These are phyloP conservation scores for Hypocrella siamensis DNA, from an alignment of 2,329 filamentous ascomycete species.

Conservation along the genomic window DNA sequence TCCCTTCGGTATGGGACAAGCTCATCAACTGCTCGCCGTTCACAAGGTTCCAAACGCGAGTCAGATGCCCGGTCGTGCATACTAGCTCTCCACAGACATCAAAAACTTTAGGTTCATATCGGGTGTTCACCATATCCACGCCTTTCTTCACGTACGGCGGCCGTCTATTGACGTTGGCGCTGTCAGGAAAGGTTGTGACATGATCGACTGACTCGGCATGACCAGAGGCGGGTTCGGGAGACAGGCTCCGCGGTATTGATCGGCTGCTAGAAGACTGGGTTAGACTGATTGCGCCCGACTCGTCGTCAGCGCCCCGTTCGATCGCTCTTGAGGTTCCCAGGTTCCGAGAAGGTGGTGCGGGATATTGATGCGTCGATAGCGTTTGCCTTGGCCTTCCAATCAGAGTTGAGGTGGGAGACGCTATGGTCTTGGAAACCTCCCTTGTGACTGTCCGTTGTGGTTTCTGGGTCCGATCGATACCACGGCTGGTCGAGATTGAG, in stretches of 20 bases:
- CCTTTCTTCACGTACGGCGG: constrained; percentile 61
- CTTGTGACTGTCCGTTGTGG: constrained; percentile 23
- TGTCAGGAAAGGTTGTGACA: constrained; percentile 62
- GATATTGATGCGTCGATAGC: constrained; percentile 12
- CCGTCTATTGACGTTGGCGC: constrained; percentile 68
- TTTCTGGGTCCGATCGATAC: constrained; percentile 23
- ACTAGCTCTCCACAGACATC: constrained; percentile 79
- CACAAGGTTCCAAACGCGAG: constrained; percentile 72
- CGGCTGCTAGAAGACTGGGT: constrained; percentile 6
- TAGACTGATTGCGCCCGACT: constrained; percentile 2
- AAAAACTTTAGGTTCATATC: constrained; percentile 74
- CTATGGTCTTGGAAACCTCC: constrained; percentile 7
- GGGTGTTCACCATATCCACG: constrained; percentile 61
- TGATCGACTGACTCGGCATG: constrained; percentile 30
- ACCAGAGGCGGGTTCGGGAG: constrained; percentile 9
- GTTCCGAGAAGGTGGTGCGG: constrained; percentile 13
- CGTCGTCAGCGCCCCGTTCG: constrained; percentile 18
- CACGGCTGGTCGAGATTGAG: neutral
- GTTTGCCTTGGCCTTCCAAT: constrained; percentile 10
- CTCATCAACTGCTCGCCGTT: constrained; percentile 73
- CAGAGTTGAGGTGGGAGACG: constrained; percentile 9
- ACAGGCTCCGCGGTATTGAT: neutral
- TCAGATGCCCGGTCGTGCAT: constrained; percentile 75
- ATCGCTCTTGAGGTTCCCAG: constrained; percentile 17
- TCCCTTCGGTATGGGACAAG: constrained; percentile 67